Conservation (phyloP, 208 protist species). For the Crithidia sp. region DNA sequence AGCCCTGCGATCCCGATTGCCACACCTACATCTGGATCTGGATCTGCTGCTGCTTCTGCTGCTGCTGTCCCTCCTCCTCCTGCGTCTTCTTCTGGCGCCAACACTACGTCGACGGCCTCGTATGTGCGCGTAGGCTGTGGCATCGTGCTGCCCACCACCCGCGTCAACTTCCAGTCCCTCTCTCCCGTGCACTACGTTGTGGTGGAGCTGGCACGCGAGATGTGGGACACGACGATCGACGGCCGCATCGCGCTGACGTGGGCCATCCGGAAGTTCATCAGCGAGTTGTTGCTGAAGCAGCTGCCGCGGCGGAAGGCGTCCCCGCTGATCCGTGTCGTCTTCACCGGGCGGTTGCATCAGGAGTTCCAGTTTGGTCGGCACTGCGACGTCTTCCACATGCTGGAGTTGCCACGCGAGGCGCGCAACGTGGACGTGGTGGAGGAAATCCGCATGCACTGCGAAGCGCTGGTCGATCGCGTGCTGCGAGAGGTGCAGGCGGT, state of each 20-base stretch:
- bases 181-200: conserved; percentile 82
- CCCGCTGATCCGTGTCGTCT: conserved; percentile 72
- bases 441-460: conserved; percentile 75
- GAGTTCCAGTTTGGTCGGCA: conserved; percentile 55
- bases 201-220: conserved; percentile 78
- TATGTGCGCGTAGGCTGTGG: conserved; percentile 64
- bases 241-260: conserved; percentile 70
- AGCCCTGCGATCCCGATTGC: conserved; percentile 28
- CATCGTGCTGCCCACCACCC: conserved; percentile 64
- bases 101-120: background rate
- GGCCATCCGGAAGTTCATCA: conserved; percentile 81
- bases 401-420: conserved; percentile 63
- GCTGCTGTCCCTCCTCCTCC: background rate
- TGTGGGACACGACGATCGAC: conserved; percentile 86
- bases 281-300: conserved; percentile 71
- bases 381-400: conserved; percentile 73
- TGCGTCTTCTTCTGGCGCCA: background rate
- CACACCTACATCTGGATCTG: background rate
- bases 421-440: conserved; percentile 53
- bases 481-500: conserved; percentile 45
- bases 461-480: conserved; percentile 63
- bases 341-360: conserved; percentile 61
- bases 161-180: conserved; percentile 81
- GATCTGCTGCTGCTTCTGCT: conserved; percentile 2
- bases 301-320: conserved; percentile 68